Percentiles rank a stretch among this genome's conserved stretches.
Evolutionary conservation across 2,329 filamentous ascomycete genomes (phyloP).

Genomic region (Verticillium tricorpus): DNA sequence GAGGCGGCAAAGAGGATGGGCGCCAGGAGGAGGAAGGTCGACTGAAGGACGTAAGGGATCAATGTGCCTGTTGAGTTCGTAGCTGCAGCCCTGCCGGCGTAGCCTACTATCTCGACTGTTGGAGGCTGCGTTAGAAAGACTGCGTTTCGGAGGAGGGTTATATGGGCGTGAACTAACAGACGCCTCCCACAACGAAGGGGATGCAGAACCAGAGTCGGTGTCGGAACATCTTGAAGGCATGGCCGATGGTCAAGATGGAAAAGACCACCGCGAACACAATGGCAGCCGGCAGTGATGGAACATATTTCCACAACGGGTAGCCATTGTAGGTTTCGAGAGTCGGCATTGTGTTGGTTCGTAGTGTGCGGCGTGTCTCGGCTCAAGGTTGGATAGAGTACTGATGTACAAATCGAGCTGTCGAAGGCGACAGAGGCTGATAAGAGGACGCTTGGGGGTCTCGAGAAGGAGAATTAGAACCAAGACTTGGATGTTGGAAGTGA

Average conservation of each 20-base stretch:
- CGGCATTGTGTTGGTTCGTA: slow-evolving; percentile 10
- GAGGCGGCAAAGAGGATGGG: slow-evolving; percentile 40
- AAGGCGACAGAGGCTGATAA: background rate
- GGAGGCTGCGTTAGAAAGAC: slow-evolving; percentile 4
- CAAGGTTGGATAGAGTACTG: background rate
- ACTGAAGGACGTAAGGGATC: slow-evolving; percentile 34
- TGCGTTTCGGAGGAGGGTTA: background rate
- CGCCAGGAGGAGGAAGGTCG: slow-evolving; percentile 34
- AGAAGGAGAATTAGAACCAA: background rate
- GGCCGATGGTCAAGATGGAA: slow-evolving; percentile 30
- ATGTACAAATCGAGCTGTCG: background rate
- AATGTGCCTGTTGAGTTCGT: slow-evolving; percentile 27
- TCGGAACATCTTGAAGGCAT: slow-evolving; percentile 34
- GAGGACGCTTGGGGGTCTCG: too few relatives aligned
- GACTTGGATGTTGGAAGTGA: background rate
- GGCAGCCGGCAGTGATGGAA: slow-evolving; percentile 40
- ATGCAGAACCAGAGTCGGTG: slow-evolving; percentile 44
- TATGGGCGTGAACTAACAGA: slow-evolving; percentile 31
- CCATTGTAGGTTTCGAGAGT: slow-evolving; percentile 17
- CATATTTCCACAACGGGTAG: slow-evolving; percentile 22
- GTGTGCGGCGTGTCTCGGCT: background rate
- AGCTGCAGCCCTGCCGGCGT: slow-evolving; percentile 30
- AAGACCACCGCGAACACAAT: slow-evolving; percentile 43
- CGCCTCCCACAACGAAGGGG: slow-evolving; percentile 37
- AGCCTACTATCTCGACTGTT: slow-evolving; percentile 31